Evolutionary conservation across 225 moss, liverwort and hornwort species (phyloP), one percentile per base, ranked within the genome.

Genomic region (Physcomitrium patens): DNA sequence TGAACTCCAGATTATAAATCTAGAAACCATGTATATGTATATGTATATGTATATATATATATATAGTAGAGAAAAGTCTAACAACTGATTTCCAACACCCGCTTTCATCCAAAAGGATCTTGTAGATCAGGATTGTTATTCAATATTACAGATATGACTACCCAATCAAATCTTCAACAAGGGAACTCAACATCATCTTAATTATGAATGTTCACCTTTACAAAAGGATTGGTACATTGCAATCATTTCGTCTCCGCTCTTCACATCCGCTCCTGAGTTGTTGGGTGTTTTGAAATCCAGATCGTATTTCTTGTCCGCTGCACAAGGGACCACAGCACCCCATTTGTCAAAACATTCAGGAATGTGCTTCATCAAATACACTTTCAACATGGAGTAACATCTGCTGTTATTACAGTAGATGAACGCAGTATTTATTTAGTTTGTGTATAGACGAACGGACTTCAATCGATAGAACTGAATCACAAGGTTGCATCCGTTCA

Each of bases 231-330:
- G 82, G 74, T 92, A 96, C 70, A 94, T 51, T 48, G 86, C 92
- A 76, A 91, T 92, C 89, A 96, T 85, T 82, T 96, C 96, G 60
- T 83, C 78, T 72, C 96, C 96, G 60, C 90, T 86, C 79, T 92
- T 96, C 65, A 94, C 86, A 78, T 91, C 94, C 37, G 45, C 78
- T 64, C 85, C 85, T 31, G 83, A 83, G 77, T 92, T 92, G 79
- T 82, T 89, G 66, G 88, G 81, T 17, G 87, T 96, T 80, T 96
- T 96, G 63, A 89, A 96, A 76, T 92, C 86, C 75, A 96, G 75
- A 79, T 96, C 94, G 61, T 96, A 96, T 81, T 82, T 92, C 76
- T 85, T 83, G 51, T 94, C 94, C 50, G 94, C 86, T 83, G 96
- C 80, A 77, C 60, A 78, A 74, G 31, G 24, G 31, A 37, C 31